Evolutionary conservation across 2,329 filamentous ascomycete species (phyloP).

Genomic region (Fusarium sp.): DNA sequence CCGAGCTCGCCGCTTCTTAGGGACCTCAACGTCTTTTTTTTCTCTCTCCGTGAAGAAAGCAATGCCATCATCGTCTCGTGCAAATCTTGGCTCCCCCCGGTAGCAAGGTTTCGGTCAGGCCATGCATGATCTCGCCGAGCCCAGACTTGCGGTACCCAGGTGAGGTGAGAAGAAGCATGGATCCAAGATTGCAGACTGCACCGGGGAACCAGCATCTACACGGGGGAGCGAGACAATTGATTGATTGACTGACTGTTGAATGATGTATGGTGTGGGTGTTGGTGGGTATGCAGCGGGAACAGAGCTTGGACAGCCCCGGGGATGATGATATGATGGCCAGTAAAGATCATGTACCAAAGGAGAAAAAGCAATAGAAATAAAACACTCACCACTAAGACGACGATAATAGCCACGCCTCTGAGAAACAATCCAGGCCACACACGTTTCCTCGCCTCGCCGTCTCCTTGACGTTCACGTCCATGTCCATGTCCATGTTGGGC

Average conservation of each 20-base stretch:
- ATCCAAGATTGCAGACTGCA: constrained; percentile 17
- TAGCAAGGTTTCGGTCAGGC: constrained; percentile 37
- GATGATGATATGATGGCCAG: constrained; percentile 29
- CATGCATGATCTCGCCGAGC: constrained; percentile 38
- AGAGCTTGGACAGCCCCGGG: constrained; percentile 21
- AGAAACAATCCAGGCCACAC: constrained; percentile 24
- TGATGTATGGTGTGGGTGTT: constrained; percentile 27
- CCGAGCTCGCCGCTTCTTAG: constrained; percentile 37
- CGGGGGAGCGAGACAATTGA: constrained; percentile 15
- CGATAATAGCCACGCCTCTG: constrained; percentile 21
- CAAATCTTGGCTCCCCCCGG: constrained; percentile 8
- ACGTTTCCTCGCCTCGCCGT: constrained; percentile 18
- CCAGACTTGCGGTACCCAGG: constrained; percentile 34
- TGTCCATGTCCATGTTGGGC: constrained; percentile 18
- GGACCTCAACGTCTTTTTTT: constrained; percentile 29
- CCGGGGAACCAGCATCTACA: constrained; percentile 21
- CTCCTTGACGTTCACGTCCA: constrained; percentile 20
- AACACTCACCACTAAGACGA: constrained; percentile 41
- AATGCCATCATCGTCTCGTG: constrained; percentile 27
- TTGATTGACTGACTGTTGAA: background rate
- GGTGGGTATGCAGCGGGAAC: constrained; percentile 14
- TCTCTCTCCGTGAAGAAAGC: background rate
- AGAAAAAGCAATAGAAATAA: constrained; percentile 12
- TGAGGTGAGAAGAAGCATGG: constrained; percentile 28
- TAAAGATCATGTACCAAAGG: constrained; percentile 11